Evolutionary conservation across 495 filamentous ascomycete species (phyloP).

Genomic region (Daldinia bambusicola): DNA sequence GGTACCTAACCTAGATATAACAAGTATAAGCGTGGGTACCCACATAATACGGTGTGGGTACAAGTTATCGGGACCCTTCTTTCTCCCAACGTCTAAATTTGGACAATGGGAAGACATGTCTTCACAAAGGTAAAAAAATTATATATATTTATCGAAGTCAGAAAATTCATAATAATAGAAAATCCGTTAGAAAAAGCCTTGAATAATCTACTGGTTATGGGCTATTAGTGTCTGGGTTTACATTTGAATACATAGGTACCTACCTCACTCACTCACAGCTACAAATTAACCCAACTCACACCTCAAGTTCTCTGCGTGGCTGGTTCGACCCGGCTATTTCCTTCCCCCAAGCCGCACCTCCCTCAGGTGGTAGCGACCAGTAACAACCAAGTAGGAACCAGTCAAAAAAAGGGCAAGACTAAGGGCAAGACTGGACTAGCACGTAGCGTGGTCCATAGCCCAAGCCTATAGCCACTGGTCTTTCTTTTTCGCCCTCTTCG

Average conservation of each 20-base stretch:
- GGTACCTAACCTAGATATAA: no score
- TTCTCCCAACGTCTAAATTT: constrained; percentile 19
- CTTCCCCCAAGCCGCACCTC: constrained; percentile 29
- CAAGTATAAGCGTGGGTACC: neutral
- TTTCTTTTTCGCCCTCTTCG: neutral
- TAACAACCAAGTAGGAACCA: constrained; percentile 29
- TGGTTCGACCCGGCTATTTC: constrained; percentile 43
- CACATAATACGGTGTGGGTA: constrained; percentile 19
- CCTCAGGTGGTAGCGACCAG: constrained; percentile 18
- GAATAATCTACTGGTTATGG: neutral
- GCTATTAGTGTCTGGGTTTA: constrained; percentile 7
- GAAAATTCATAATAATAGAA: constrained; percentile 5
- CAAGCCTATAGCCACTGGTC: neutral
- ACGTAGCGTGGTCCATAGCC: constrained; percentile 28
- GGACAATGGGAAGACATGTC: constrained; percentile 13
- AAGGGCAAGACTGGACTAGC: constrained; percentile 14
- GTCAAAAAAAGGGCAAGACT: constrained; percentile 33
- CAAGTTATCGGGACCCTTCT: constrained; percentile 2
- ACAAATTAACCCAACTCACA: constrained; percentile 22
- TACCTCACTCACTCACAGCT: no score
- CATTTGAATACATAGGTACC: neutral
- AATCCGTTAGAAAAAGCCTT: neutral
- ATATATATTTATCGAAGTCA: neutral
- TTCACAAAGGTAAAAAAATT: constrained; percentile 4
- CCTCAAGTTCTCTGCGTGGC: constrained; percentile 20